phyloP scores from a whole-genome alignment of 1,284 basidiomycete species.

The Peniophora sp. region DNA sequence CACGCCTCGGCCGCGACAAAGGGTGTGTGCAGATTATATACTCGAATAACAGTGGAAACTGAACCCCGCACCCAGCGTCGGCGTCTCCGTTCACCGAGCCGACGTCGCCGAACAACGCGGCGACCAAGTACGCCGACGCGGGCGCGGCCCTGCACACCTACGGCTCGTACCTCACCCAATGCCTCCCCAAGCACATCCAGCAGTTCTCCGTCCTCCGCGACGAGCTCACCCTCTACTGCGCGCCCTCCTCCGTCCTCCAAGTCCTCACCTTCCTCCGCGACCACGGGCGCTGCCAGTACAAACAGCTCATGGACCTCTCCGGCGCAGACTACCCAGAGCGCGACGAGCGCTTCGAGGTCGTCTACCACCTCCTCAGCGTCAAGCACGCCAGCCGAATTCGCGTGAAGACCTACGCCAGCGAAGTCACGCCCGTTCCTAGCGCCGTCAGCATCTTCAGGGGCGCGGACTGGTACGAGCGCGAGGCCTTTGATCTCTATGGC shows the following conservation, averaged over 20 bases:
- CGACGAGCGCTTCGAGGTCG: conserved; percentile 93
- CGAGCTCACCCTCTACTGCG: conserved; percentile 87
- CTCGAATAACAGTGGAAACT: not conserved
- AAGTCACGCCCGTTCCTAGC: conserved; percentile 92
- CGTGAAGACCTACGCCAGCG: conserved; percentile 97
- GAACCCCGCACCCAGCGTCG: conserved; percentile 37
- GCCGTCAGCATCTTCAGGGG: conserved; percentile 76
- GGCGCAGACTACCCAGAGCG: conserved; percentile 95
- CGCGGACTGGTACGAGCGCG: conserved; percentile 98
- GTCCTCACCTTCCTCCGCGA: conserved; percentile 93
- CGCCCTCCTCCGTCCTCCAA: conserved; percentile 78
- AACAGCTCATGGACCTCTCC: conserved; percentile 87
- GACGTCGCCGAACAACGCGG: conserved; percentile 78
- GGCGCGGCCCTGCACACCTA: conserved; percentile 79
- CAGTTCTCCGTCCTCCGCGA: conserved; percentile 98
- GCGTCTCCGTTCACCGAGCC: conserved; percentile 78
- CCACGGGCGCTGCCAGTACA: conserved; percentile 95
- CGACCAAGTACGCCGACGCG: conserved; percentile 60
- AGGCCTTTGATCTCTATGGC: conserved; percentile 97
- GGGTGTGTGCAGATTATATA: conserved; percentile 28
- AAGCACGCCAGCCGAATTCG: conserved; percentile 75
- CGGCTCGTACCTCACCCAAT: conserved; percentile 85
- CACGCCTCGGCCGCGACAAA: conserved; percentile 37
- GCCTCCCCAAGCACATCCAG: conserved; percentile 91
- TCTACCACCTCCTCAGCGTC: conserved; percentile 91